Evolutionary conservation across 495 filamentous ascomycete genomes (phyloP).

Genomic region (Lophiotrema nucula): DNA sequence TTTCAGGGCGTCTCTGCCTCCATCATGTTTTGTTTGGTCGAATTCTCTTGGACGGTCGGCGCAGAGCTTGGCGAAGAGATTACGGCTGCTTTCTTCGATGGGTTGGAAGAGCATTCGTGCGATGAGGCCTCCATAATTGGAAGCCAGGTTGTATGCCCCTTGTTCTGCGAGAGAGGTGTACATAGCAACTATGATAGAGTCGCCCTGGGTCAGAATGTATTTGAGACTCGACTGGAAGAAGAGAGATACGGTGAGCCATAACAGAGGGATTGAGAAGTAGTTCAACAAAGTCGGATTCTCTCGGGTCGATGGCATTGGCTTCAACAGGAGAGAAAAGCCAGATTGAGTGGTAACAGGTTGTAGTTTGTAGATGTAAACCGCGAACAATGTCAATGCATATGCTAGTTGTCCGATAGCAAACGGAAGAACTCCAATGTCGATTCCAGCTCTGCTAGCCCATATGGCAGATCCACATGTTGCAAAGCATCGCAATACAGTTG

Average conservation of each 20-base stretch:
- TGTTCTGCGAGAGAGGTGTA: constrained; percentile 75
- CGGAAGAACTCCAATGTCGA: constrained; percentile 71
- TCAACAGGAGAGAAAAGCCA: constrained; percentile 42
- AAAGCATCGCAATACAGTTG: constrained; percentile 73
- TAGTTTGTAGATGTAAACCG: constrained; percentile 55
- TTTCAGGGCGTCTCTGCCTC: no score
- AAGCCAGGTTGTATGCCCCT: constrained; percentile 89
- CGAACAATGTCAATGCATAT: constrained; percentile 66
- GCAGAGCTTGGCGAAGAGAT: constrained; percentile 74
- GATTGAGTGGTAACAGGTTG: constrained; percentile 24
- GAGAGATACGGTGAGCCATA: constrained; percentile 69
- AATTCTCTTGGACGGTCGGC: constrained; percentile 9
- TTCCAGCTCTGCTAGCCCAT: constrained; percentile 50
- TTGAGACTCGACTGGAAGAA: constrained; percentile 87
- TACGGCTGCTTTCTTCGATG: constrained; percentile 86
- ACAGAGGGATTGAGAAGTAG: constrained; percentile 65
- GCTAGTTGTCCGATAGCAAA: constrained; percentile 86
- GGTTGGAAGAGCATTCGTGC: constrained; percentile 93
- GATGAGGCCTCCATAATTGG: constrained; percentile 89
- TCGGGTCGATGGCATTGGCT: constrained; percentile 23
- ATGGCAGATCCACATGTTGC: constrained; percentile 65
- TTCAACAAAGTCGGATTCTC: not conserved
- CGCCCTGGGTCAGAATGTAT: constrained; percentile 89
- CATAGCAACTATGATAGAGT: constrained; percentile 78
- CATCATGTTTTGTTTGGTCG: constrained; percentile 1